phyloP scores from a whole-genome alignment of 208 protist genomes.

The Acanthamoeba divionensis region DNA sequence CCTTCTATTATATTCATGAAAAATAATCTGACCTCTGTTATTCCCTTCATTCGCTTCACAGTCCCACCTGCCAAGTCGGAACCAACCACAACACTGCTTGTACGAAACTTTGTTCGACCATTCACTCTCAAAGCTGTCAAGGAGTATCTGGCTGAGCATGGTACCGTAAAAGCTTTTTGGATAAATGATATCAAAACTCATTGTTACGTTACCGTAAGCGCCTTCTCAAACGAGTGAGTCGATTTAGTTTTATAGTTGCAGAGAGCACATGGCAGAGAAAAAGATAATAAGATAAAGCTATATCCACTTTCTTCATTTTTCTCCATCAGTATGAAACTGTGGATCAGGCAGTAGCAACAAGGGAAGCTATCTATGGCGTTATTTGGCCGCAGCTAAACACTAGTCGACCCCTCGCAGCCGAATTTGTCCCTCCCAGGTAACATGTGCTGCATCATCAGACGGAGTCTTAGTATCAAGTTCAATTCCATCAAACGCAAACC shows the following conservation, averaged over 20 bases:
- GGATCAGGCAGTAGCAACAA: not conserved
- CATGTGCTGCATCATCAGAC: too few relatives aligned
- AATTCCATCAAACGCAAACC: too few relatives aligned
- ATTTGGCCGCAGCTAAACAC: conserved; percentile 30
- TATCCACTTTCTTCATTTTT: too few relatives aligned
- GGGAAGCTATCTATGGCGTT: conserved; percentile 30
- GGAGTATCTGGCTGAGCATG: conserved; percentile 14
- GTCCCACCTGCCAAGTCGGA: not conserved
- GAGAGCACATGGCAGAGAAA: too few relatives aligned
- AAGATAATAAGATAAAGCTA: too few relatives aligned
- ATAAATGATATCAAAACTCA: conserved; percentile 58
- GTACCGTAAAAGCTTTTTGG: conserved; percentile 32
- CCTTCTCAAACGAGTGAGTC: too few relatives aligned
- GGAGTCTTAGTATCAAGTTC: too few relatives aligned
- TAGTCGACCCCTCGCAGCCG: not conserved
- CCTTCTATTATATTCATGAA: too few relatives aligned
- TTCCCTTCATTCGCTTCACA: not conserved
- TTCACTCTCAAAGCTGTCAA: conserved; percentile 53
- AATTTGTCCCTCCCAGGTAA: not conserved
- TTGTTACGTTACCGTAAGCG: conserved; percentile 42
- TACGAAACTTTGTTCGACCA: conserved; percentile 53
- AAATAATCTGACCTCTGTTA: too few relatives aligned
- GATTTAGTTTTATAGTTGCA: too few relatives aligned
- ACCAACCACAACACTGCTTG: conserved; percentile 48
- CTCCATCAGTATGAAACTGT: conserved; percentile 31